Percentiles rank a stretch among this genome's conserved stretches.
Evolutionary conservation across 225 moss, liverwort and hornwort genomes (phyloP).

Genomic region (Marchantia paleacea): DNA sequence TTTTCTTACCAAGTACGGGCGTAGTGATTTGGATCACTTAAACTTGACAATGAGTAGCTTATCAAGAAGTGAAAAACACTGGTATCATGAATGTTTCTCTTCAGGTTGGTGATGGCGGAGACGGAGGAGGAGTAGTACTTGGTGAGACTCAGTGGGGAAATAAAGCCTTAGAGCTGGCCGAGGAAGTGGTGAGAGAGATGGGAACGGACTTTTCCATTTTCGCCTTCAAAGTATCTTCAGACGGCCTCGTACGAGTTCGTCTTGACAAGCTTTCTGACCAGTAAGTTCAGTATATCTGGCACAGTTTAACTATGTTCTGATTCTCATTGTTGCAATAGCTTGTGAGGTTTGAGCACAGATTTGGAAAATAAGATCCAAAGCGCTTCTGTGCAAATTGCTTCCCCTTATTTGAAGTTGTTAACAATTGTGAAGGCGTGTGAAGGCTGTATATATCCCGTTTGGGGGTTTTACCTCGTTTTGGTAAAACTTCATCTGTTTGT

Average conservation of each 20-base stretch:
- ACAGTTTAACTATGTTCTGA: neutral
- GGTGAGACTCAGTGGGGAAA: slow-evolving; percentile 67
- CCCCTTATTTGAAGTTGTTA: no score
- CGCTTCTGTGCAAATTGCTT: neutral
- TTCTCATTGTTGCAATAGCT: neutral
- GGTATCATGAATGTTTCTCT: neutral
- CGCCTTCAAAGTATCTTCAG: slow-evolving; percentile 79
- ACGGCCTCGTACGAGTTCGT: slow-evolving; percentile 65
- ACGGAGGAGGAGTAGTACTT: slow-evolving; percentile 79
- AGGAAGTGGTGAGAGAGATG: slow-evolving; percentile 53
- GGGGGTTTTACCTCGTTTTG: neutral
- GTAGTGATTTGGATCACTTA: no score
- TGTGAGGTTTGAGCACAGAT: neutral
- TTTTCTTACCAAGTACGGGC: no score
- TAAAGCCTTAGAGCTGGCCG: slow-evolving; percentile 55
- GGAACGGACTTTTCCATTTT: slow-evolving; percentile 66
- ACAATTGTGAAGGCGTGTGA: neutral
- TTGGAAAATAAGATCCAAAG: neutral
- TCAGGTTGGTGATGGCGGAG: slow-evolving; percentile 93
- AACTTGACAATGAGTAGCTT: neutral
- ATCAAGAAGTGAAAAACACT: neutral
- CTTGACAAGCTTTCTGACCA: slow-evolving; percentile 85
- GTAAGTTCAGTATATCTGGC: slow-evolving; percentile 13
- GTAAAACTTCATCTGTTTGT: neutral
- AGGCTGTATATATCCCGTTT: neutral